A percentile compares a stretch with the other conserved stretches of the same genome.
Conservation (phyloP, 192 early-diverging fungal species). For the Coemansia sp. region DNA sequence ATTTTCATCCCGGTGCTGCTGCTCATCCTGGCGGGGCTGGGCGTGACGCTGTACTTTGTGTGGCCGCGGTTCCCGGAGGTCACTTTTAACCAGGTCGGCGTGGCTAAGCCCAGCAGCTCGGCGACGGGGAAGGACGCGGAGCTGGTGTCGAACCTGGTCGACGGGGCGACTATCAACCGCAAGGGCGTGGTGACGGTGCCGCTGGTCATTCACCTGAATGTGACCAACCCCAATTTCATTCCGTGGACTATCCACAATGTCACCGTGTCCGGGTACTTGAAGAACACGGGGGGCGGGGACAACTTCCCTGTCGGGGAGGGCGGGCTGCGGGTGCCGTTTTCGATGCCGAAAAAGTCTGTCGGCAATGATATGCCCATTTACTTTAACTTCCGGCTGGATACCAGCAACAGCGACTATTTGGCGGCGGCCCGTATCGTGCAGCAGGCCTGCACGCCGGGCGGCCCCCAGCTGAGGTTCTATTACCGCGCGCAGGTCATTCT, state of each 20-base stretch:
- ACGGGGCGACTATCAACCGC: constrained; percentile 35
- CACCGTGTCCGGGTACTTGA: constrained; percentile 47
- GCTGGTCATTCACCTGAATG: constrained; percentile 51
- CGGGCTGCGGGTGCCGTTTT: constrained; percentile 42
- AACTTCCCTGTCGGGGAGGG: constrained; percentile 53
- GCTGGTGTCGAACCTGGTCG: constrained; percentile 23
- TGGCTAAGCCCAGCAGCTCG: constrained; percentile 5
- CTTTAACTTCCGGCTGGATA: constrained; percentile 51
- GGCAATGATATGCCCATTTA: constrained; percentile 45
- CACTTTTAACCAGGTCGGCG: constrained; percentile 30
- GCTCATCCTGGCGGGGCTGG: constrained; percentile 44
- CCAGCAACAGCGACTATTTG: constrained; percentile 35
- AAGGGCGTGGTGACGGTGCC: constrained; percentile 52
- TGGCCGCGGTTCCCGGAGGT: constrained; percentile 53
- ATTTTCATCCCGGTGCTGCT: constrained; percentile 43
- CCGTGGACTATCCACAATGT: constrained; percentile 58
- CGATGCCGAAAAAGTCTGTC: constrained; percentile 37
- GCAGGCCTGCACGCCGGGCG: constrained; percentile 34
- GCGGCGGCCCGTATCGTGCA: constrained; percentile 38
- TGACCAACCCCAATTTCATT: constrained; percentile 57
- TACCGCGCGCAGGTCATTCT: constrained; percentile 54
- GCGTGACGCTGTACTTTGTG: constrained; percentile 52
- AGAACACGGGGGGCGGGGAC: constrained; percentile 19
- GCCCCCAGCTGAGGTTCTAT: constrained; percentile 37
- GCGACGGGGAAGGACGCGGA: not conserved